Conservation (phyloP, 306 rosid genomes). For the Purshia tridentata region DNA sequence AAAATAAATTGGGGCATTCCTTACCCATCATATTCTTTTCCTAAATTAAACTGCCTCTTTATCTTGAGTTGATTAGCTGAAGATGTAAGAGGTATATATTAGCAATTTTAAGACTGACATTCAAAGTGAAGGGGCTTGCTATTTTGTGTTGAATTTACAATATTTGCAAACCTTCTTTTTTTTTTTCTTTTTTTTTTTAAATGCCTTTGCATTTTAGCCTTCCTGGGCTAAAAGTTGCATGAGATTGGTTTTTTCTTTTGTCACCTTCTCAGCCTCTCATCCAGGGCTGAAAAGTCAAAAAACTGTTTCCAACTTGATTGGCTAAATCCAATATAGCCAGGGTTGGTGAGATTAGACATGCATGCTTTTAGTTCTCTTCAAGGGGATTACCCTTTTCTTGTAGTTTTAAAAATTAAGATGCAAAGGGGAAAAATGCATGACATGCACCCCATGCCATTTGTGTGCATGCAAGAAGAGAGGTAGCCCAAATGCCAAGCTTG, state of each 20-base stretch:
- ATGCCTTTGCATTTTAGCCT: conserved; percentile 36
- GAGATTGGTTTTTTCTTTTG: conserved; percentile 27
- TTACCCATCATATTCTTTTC: conserved; percentile 48
- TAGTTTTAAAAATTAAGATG: conserved; percentile 30
- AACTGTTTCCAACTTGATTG: conserved; percentile 34
- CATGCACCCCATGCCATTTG: conserved; percentile 40
- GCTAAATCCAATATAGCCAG: conserved; percentile 66
- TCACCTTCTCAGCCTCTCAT: conserved; percentile 32
- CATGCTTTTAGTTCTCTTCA: conserved; percentile 43
- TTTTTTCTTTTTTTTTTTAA: no score
- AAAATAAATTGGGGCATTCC: conserved; percentile 69
- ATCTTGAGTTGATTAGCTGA: conserved; percentile 47
- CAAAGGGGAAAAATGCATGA: conserved; percentile 64
- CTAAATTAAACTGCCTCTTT: conserved; percentile 42
- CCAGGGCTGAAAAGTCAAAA: conserved; percentile 44
- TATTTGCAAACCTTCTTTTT: conserved; percentile 49
- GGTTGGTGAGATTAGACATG: conserved; percentile 43
- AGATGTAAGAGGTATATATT: conserved; percentile 34
- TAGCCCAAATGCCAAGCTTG: conserved; percentile 38
- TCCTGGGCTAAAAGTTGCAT: conserved; percentile 41
- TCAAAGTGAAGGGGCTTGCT: conserved; percentile 44
- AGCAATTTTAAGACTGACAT: conserved; percentile 32
- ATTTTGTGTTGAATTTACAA: conserved; percentile 55
- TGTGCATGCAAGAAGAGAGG: conserved; percentile 34
- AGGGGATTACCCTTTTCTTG: conserved; percentile 41